These are phyloP conservation scores for Saccharomycopsis fibuligera DNA, from an alignment of 805 yeast genomes.

Conservation along the genomic window DNA sequence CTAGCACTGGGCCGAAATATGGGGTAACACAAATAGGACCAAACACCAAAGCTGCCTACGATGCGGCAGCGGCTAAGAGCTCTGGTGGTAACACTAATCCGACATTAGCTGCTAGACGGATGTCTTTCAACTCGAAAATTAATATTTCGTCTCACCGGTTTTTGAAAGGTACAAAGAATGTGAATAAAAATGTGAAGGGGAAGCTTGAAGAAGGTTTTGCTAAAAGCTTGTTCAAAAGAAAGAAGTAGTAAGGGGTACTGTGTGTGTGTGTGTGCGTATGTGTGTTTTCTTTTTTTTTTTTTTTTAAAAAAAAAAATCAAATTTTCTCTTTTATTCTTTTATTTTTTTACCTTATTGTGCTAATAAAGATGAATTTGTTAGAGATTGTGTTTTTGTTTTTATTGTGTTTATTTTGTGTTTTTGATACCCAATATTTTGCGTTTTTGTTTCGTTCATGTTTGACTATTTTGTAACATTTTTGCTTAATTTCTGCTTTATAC, in stretches of 20 bases:
- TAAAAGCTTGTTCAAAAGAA: conserved; percentile 18
- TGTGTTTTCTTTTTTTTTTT: no score
- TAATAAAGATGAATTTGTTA: no score
- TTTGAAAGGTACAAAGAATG: conserved; percentile 19
- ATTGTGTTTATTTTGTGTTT: no score
- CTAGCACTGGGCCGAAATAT: background rate
- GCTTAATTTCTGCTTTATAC: no score
- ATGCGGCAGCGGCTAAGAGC: conserved; percentile 14
- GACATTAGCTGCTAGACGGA: conserved; percentile 9
- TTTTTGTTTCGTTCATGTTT: no score
- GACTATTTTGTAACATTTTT: no score
- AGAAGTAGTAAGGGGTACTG: conserved; percentile 4
- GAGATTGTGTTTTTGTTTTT: no score
- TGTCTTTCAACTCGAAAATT: conserved; percentile 18
- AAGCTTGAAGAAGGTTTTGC: conserved; percentile 18
- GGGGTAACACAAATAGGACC: conserved; percentile 14
- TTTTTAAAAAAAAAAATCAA: no score
- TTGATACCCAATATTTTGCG: no score
- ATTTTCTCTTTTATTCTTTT: no score
- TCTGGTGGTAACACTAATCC: background rate
- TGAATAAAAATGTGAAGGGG: conserved; percentile 19
- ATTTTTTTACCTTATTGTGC: no score
- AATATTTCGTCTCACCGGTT: conserved; percentile 18
- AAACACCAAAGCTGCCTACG: conserved; percentile 18
- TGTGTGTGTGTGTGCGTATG: no score